Evolutionary conservation across 306 rosid species (phyloP), one percentile per base, ranked within the genome.

Genomic region (Purshia tridentata): DNA sequence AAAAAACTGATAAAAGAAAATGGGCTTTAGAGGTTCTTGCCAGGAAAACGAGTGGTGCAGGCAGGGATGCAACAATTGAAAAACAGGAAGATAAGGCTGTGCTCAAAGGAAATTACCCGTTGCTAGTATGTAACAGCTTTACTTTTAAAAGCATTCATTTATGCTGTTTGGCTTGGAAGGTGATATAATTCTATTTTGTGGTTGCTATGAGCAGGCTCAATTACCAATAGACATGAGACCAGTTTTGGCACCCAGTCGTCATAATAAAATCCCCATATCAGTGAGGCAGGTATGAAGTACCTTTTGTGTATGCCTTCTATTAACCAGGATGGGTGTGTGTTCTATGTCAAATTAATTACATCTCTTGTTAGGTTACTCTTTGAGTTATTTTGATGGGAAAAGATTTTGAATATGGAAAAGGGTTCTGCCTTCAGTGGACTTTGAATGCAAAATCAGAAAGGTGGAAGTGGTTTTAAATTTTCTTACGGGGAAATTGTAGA

Each of bases 1-100:
- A 73, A 50, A 86, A 83, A 82, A 71, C 16, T 81, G 99, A 94
- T 73, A 91, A 94, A 85, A 85, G 90, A 78, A 94, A 91, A 84
- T 94, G 99, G 99, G 98, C 99, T 22, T 39, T 91, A 81, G 91
- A 94, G 83, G 80, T 94, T 81, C 99, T 94, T 81, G 95, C 98
- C 8, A 78, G 96, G 81, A 91, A 86, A 84, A 78, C 91, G 61
- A 89, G 87, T 76, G 88, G 77, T 74, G 73, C 84, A 47, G 78
- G 90, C 76, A 72, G 54, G 75, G 83, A 73, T 15, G 53, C 81
- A 20, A 55, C 85, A 72, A 86, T 77, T 53, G 89, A 81, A 67
- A 87, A 69, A 65, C 85, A 83, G 75, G 91, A 83, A 84, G 90
- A 83, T 57, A 67, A 73, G 72, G 75, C 90, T 45, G 76, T 48